Conservation (phyloP, 2,329 filamentous ascomycete species). For the Colletotrichum abscissum region DNA sequence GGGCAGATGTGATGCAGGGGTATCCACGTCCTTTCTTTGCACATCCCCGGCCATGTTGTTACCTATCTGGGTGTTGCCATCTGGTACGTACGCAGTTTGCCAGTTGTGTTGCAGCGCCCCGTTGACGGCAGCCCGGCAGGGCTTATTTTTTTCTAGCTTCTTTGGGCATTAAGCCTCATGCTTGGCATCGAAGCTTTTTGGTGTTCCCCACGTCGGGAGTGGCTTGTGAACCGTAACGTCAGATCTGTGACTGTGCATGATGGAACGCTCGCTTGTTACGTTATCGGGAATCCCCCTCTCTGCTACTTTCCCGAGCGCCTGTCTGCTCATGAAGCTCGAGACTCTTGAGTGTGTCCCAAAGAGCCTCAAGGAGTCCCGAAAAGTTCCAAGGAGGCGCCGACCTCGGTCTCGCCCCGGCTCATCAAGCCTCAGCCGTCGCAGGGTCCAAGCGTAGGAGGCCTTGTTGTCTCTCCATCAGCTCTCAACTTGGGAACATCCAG, state of each 20-base stretch:
- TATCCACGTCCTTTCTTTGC: background rate
- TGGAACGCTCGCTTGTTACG: background rate
- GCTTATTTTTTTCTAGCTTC: background rate
- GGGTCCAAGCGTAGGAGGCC: background rate
- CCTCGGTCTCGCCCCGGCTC: background rate
- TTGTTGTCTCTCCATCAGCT: background rate
- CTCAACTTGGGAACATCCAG: background rate
- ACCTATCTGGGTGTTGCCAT: background rate
- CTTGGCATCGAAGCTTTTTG: background rate
- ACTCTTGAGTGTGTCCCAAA: background rate
- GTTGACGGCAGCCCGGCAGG: slow-evolving; percentile 15
- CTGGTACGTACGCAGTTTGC: background rate
- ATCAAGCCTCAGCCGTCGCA: background rate
- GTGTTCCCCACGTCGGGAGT: background rate
- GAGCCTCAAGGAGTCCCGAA: background rate
- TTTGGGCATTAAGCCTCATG: slow-evolving; percentile 4
- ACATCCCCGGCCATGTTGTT: background rate
- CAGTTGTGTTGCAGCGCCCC: background rate
- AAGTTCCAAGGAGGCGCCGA: background rate
- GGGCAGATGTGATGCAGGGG: background rate
- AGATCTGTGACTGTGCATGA: slow-evolving; percentile 1
- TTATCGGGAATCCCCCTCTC: background rate
- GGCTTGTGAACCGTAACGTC: background rate
- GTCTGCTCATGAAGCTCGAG: background rate
- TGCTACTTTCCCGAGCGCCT: background rate